Conservation (phyloP, 768 basidiomycete species). For the Hygrophoropsis aurantiaca region DNA sequence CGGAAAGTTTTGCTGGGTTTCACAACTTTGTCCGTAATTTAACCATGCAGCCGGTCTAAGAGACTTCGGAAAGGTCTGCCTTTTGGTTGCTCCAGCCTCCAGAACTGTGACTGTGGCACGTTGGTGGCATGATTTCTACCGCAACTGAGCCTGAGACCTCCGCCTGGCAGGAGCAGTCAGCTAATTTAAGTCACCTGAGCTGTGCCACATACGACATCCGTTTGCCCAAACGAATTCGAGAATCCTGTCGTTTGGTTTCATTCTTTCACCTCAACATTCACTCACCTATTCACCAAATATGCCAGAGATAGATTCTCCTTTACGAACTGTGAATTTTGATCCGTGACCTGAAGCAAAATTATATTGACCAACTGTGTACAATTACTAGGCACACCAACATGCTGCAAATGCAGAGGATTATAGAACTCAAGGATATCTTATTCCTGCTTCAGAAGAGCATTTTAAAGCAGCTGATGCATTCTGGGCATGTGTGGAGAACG, state of each 20-base stretch:
- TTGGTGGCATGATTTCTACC: too few relatives aligned
- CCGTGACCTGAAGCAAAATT: neutral
- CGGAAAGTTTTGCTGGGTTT: too few relatives aligned
- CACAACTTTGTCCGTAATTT: too few relatives aligned
- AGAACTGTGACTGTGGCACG: too few relatives aligned
- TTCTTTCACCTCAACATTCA: neutral
- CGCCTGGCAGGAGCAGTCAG: conserved; percentile 11
- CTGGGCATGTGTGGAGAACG: conserved; percentile 68
- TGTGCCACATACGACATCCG: neutral
- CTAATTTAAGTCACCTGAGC: conserved; percentile 14
- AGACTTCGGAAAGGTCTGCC: too few relatives aligned
- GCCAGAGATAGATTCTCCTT: conserved; percentile 43
- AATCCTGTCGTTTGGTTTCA: conserved; percentile 1
- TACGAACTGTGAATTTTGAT: conserved; percentile 46
- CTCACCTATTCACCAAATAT: conserved; percentile 17
- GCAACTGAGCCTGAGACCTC: too few relatives aligned
- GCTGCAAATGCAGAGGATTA: conserved; percentile 80
- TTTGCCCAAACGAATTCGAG: conserved; percentile 1
- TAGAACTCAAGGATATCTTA: conserved; percentile 61
- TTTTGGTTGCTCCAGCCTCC: too few relatives aligned
- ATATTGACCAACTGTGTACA: conserved; percentile 5
- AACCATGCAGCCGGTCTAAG: too few relatives aligned
- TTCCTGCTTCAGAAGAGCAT: conserved; percentile 74
- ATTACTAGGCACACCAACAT: conserved; percentile 75
- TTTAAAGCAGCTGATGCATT: conserved; percentile 76